phyloP scores from a whole-genome alignment of 73 alveolate species.

The Paramecium tetraurelia region DNA sequence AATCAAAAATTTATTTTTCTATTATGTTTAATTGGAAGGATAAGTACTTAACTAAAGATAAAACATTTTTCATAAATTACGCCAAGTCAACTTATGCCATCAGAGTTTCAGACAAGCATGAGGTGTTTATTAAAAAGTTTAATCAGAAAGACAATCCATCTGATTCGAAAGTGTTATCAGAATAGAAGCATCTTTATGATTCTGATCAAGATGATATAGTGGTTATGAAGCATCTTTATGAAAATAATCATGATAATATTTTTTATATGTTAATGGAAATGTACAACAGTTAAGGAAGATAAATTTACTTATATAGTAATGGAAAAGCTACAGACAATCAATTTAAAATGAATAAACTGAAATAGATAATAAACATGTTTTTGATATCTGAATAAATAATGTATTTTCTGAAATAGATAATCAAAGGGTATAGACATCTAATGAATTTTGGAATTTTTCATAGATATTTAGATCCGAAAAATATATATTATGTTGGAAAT shows the following conservation, averaged over 20 bases:
- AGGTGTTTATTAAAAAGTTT: not conserved
- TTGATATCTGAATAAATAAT: not conserved
- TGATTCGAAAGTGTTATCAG: too few species aligned
- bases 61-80: not conserved
- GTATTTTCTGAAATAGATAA: not conserved
- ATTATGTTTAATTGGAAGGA: not conserved
- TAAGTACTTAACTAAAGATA: not conserved
- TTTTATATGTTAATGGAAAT: too few species aligned
- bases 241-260: too few species aligned
- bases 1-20: too few species aligned
- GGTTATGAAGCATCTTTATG: too few species aligned
- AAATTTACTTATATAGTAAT: not conserved
- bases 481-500: not conserved
- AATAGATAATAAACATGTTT: too few species aligned
- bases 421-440: not conserved
- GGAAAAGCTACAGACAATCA: not conserved
- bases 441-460: not conserved
- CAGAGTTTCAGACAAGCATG: not conserved
- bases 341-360: not conserved
- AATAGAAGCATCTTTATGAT: too few species aligned
- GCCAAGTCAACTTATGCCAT: not conserved
- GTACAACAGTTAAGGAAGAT: too few species aligned
- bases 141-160: not conserved
- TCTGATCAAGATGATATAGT: too few species aligned
- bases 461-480: not conserved